phyloP scores from a whole-genome alignment of 805 yeast species.

The Teunomyces aglyptinius region DNA sequence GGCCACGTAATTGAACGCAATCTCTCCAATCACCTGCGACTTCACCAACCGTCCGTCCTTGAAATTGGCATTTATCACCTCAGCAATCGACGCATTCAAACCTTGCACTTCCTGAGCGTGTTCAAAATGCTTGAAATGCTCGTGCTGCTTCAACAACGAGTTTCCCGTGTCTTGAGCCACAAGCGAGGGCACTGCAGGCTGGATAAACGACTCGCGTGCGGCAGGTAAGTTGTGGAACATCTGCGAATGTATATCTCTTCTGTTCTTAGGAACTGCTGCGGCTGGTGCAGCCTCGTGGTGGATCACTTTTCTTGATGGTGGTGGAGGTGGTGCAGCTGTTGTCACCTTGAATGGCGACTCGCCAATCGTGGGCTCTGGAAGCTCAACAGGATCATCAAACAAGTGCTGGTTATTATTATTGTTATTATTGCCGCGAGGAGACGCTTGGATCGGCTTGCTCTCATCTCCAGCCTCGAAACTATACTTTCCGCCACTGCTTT shows the following conservation, averaged over 20 bases:
- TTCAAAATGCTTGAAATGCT: conserved; percentile 36
- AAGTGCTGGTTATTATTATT: background rate
- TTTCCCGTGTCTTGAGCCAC: conserved; percentile 41
- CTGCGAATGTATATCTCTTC: conserved; percentile 46
- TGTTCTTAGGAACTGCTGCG: conserved; percentile 19
- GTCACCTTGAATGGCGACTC: conserved; percentile 7
- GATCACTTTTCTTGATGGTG: conserved; percentile 53
- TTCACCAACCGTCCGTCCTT: conserved; percentile 61
- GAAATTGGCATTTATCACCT: conserved; percentile 71
- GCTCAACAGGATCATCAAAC: background rate
- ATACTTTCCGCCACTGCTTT: conserved; percentile 20
- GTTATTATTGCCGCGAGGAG: conserved; percentile 18
- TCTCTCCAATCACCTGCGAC: conserved; percentile 76
- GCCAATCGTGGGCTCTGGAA: conserved; percentile 9
- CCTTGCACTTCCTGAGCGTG: conserved; percentile 37
- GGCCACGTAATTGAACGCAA: conserved; percentile 68
- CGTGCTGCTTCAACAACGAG: conserved; percentile 49
- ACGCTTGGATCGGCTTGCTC: conserved; percentile 24
- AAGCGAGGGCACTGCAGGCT: conserved; percentile 11
- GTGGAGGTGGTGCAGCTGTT: conserved; percentile 44
- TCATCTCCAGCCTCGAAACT: conserved; percentile 45
- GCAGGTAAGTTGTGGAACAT: conserved; percentile 45
- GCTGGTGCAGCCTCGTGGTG: conserved; percentile 19
- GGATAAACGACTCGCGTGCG: conserved; percentile 28
- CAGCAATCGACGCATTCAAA: conserved; percentile 81